Base-by-base conservation (phyloP, 2,329 filamentous ascomycete genomes). In the Talaromyces sp. region DNA sequence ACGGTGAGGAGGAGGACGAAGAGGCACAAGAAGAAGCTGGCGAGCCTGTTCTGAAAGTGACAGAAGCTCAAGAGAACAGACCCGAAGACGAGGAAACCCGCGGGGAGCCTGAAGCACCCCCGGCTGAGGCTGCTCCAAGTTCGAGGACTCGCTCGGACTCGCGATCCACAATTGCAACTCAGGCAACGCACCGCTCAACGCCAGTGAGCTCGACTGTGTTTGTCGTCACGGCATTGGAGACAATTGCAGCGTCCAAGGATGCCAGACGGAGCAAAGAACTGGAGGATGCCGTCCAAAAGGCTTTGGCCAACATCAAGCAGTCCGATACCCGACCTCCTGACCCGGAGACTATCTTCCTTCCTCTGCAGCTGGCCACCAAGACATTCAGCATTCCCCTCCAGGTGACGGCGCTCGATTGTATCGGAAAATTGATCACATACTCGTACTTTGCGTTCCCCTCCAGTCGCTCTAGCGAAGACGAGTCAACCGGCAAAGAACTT, bases 371-470 rank as follows among this genome's bases (percentile, higher is more conserved):
- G 48, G 94, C 95, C 54, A 93, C 92, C 38, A 91, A 92, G 72
- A 89, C 91, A 10, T 85, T 88, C 68, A 97, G 91, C 69, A 88
- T 93, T 57, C 86, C 91, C 61, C 82, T 99, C 53, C 90, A 92
- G 62, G 96, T 92, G 24, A 90, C 90, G 41, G 92, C 94, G 7
- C 85, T 99, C 70, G 94, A 99, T 77, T 97, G 93, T 77, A 97
- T 99, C 69, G 94, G 95, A 69, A 99, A 99, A 80, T 87, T 99
- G 64, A 97, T 97, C 73, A 97, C 93, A 69, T 99, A 96, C 75
- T 96, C 94, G 19, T 97, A 97, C 81, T 97, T 99, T 75, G 93
- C 93, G 54, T 85, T 91, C 55, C 84, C 88, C 38, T 80, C 80
- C 56, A 76, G 77, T 24, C 71, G 70, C 52, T 63, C 59, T 43